Evolutionary conservation across 805 yeast genomes (phyloP).

Genomic region (Candida morakotiae): DNA sequence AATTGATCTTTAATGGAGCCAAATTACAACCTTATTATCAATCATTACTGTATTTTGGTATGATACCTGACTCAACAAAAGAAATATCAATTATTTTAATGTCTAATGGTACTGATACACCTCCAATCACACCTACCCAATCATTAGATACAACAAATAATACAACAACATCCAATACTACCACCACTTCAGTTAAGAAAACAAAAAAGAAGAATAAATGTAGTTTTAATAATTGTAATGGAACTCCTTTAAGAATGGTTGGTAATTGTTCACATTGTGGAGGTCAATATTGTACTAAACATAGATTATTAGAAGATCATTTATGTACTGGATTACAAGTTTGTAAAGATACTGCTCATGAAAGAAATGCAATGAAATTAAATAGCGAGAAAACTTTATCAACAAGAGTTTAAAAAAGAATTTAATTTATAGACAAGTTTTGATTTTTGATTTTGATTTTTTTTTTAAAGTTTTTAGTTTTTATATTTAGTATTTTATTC

Average conservation of each 20-base stretch:
- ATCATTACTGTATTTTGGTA: slow-evolving; percentile 19
- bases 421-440: neutral
- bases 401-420: slow-evolving; percentile 48
- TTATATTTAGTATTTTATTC: too few relatives aligned
- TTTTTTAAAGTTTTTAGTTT: neutral
- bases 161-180: slow-evolving; percentile 7
- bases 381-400: slow-evolving; percentile 83
- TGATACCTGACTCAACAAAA: slow-evolving; percentile 10
- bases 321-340: slow-evolving; percentile 69
- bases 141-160: slow-evolving; percentile 2
- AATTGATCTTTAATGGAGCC: slow-evolving; percentile 37
- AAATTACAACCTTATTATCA: slow-evolving; percentile 27
- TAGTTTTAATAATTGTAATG: slow-evolving; percentile 54
- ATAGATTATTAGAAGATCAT: slow-evolving; percentile 83
- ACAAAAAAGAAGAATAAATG: slow-evolving; percentile 43
- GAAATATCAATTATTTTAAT: slow-evolving; percentile 22
- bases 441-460: neutral
- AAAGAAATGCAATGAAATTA: slow-evolving; percentile 76
- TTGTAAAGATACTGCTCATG: slow-evolving; percentile 81
- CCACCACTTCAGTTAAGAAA: slow-evolving; percentile 22
- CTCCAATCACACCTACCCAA: slow-evolving; percentile 11
- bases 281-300: slow-evolving; percentile 84
- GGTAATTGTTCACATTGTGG: slow-evolving; percentile 85
- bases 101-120: slow-evolving; percentile 24
- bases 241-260: slow-evolving; percentile 62